Base-by-base conservation (phyloP, 176 grass and related monocot species). In the Musa acuminata region DNA sequence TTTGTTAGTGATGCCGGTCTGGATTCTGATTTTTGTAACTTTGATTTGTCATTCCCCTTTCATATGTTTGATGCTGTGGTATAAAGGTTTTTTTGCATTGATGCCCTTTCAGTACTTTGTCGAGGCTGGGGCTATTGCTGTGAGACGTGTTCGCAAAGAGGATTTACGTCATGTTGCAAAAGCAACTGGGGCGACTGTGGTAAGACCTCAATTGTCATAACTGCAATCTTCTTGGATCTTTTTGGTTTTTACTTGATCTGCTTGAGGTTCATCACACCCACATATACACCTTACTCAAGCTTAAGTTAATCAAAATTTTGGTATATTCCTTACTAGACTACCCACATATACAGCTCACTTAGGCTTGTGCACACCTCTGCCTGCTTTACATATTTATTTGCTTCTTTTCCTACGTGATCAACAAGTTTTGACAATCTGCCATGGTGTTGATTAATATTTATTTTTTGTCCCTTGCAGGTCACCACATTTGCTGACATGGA, bases 401-500 rank as follows among this genome's bases (percentile, higher is more conserved):
- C 23, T 27, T 10, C 10, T 24, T 52, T 23, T 29, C 55, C 13
- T 16, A 55, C 29, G 21, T 1, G 10, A 22, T 29, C 22, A 16
- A 17, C 17, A 20, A 17, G 57, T 16, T 60, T 60, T 7, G 1
- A 60, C 5, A 60, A n/a, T 13, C 57, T 50, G 69, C 50, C 4
- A 43, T 70, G 8, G 8, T 21, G 14, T 49, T 69, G 9, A 7
- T 50, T 50, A n/a, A 50, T 21, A 12, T 67, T 67, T 19, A 23
- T 22, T 71, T n/a, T 49, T 17, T 24, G 8, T 2, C 25, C 4
- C 55, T 83, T 25, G 27, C 72, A 96, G 93, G 83, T 96, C 57
- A 83, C 87, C 72, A 96, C 93, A 62, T 96, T 92, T 86, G 93
- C 89, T 84, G 93, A 96, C 76, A 92, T 96, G 93, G 93, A 92